Conservation (phyloP, 805 yeast species). For the Wickerhamia fluorescens region DNA sequence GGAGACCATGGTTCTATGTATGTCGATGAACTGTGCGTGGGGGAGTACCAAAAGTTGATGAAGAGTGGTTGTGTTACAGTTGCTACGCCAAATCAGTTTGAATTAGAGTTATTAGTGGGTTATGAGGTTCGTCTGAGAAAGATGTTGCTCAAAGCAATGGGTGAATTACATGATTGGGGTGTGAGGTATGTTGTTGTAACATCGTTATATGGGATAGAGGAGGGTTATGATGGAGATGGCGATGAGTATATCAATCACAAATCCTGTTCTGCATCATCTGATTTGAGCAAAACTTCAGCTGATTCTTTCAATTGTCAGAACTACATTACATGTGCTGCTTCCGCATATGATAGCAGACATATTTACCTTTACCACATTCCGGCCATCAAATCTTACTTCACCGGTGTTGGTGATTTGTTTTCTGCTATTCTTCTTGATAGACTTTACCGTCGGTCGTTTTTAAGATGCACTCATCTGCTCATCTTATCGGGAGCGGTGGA, state of each 20-base stretch:
- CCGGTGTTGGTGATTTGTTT: constrained; percentile 93
- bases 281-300: no score
- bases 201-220: constrained; percentile 40
- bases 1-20: constrained; percentile 72
- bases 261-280: no score
- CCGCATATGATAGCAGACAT: constrained; percentile 4
- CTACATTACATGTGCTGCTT: constrained; percentile 26
- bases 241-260: no score
- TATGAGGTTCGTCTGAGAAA: constrained; percentile 33
- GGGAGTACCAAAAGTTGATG: constrained; percentile 39
- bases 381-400: constrained; percentile 70
- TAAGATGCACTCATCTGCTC: no score
- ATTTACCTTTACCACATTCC: constrained; percentile 42
- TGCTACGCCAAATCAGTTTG: constrained; percentile 89
- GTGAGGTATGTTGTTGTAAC: constrained; percentile 64
- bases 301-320: no score
- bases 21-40: constrained; percentile 44
- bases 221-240: constrained; percentile 6
- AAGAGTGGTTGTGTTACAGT: constrained; percentile 58
- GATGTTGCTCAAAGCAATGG: constrained; percentile 41
- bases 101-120: constrained; percentile 65
- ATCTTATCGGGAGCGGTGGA: constrained; percentile 32
- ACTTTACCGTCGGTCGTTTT: constrained; percentile 34
- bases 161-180: constrained; percentile 39
- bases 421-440: constrained; percentile 72